These are phyloP conservation scores for Cryphonectria parasitica DNA, from an alignment of 2,329 filamentous ascomycete genomes.

Conservation along the genomic window DNA sequence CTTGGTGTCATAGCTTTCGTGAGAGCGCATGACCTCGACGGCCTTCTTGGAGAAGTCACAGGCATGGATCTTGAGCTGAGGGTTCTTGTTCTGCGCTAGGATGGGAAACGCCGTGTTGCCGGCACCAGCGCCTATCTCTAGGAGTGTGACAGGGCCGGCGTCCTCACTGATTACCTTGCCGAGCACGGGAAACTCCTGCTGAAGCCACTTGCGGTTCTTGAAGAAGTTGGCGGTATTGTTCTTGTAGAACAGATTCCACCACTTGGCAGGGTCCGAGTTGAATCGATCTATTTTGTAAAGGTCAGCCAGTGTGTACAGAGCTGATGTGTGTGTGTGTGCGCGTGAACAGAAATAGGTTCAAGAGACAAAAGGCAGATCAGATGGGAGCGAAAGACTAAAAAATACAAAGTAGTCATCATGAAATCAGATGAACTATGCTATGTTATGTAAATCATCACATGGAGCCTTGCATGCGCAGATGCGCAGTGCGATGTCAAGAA, in stretches of 20 bases:
- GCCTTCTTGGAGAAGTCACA: constrained; percentile 97
- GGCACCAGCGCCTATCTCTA: constrained; percentile 93
- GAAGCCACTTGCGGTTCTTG: constrained; percentile 97
- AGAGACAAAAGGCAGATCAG: constrained; percentile 49
- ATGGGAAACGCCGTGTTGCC: constrained; percentile 97
- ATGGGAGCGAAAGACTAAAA: constrained; percentile 75
- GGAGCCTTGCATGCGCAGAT: constrained; percentile 31
- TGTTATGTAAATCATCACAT: constrained; percentile 56
- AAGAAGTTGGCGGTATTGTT: constrained; percentile 98
- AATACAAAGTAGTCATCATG: constrained; percentile 63
- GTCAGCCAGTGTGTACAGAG: constrained; percentile 44
- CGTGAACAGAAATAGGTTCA: constrained; percentile 7
- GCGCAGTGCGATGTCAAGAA: constrained; percentile 14
- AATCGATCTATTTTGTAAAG: constrained; percentile 65
- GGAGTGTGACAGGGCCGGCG: constrained; percentile 69
- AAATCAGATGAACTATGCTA: constrained; percentile 76
- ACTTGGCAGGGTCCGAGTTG: constrained; percentile 87
- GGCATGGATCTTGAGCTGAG: constrained; percentile 80
- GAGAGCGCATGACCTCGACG: constrained; percentile 85
- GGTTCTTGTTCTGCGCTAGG: constrained; percentile 81
- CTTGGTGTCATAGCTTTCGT: constrained; percentile 73
- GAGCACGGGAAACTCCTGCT: constrained; percentile 93
- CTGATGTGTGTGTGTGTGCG: not conserved
- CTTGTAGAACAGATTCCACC: constrained; percentile 98
- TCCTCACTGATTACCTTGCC: constrained; percentile 71